A percentile compares a stretch with the other conserved stretches of the same genome.
Evolutionary conservation across 805 yeast species (phyloP).

Genomic region (Wickerhamiella alocasiicola): DNA sequence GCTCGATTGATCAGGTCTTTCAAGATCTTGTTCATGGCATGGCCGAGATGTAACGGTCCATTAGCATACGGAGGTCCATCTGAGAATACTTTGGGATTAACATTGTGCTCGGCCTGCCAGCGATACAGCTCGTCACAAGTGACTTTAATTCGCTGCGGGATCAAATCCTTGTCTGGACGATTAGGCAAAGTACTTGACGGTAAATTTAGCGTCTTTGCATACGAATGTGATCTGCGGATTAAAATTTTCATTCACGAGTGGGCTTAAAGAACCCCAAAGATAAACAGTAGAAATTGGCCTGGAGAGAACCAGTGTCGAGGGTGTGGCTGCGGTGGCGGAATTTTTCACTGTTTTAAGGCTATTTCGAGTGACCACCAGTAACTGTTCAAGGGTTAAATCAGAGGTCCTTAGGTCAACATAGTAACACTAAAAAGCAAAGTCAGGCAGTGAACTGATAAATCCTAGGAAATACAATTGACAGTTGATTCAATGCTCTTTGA

Average conservation of each 20-base stretch:
- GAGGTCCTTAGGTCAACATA: too few species aligned
- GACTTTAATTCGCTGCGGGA: constrained; percentile 38
- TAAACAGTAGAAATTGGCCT: too few species aligned
- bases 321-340: too few species aligned
- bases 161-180: constrained; percentile 36
- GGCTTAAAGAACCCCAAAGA: too few species aligned
- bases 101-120: constrained; percentile 37
- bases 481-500: constrained; percentile 4
- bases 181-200: constrained; percentile 62
- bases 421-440: too few species aligned
- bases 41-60: constrained; percentile 86
- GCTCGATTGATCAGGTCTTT: constrained; percentile 76
- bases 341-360: too few species aligned
- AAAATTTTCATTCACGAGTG: too few species aligned
- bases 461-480: too few species aligned
- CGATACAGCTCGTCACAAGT: constrained; percentile 49
- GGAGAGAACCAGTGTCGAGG: too few species aligned
- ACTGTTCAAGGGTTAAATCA: too few species aligned
- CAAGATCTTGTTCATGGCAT: constrained; percentile 76
- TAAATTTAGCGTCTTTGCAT: constrained; percentile 42
- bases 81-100: constrained; percentile 50
- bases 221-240: constrained; percentile 22
- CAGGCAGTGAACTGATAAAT: too few species aligned
- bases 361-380: too few species aligned
- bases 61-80: constrained; percentile 99